A percentile compares a stretch with the other conserved stretches of the same genome.
Evolutionary conservation across 768 basidiomycete species (phyloP).

Genomic region (Lactifluus volemus): DNA sequence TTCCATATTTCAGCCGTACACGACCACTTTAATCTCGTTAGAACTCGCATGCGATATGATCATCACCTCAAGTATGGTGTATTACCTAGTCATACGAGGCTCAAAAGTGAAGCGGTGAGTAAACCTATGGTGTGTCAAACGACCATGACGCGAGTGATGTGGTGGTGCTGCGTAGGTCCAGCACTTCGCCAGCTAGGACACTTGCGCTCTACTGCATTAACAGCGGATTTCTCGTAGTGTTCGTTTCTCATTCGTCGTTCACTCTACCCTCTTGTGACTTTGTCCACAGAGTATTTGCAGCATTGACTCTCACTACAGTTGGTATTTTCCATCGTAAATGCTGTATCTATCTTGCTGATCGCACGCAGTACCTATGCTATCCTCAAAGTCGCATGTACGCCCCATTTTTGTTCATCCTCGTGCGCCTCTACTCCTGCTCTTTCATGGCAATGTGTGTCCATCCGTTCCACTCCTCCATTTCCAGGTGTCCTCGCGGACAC

Average conservation of each 20-base stretch:
- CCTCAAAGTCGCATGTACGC: not conserved
- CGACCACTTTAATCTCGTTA: not conserved
- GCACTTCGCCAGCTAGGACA: not conserved
- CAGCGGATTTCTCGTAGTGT: constrained; percentile 1
- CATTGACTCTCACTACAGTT: not conserved
- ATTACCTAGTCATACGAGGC: not conserved
- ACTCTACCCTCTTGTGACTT: not conserved
- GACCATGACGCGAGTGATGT: not conserved
- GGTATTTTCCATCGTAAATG: not conserved
- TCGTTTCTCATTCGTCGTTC: not conserved
- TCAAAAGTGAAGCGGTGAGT: not conserved
- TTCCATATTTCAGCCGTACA: not conserved
- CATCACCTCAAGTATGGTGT: constrained; percentile 3
- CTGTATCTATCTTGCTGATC: not conserved
- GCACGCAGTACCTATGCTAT: not conserved
- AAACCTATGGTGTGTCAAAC: not conserved
- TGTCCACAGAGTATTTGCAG: not conserved
- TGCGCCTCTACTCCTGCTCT: not conserved
- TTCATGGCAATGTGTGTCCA: not conserved
- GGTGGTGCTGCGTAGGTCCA: not conserved
- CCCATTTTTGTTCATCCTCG: not conserved
- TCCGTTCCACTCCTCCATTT: not conserved
- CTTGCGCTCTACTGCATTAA: not conserved
- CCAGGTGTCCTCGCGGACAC: not conserved
- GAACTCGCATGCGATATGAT: not conserved